Percentiles rank a stretch among this genome's conserved stretches.
Evolutionary conservation across 495 filamentous ascomycete genomes (phyloP).

Genomic region (Annulohypoxylon nitens): DNA sequence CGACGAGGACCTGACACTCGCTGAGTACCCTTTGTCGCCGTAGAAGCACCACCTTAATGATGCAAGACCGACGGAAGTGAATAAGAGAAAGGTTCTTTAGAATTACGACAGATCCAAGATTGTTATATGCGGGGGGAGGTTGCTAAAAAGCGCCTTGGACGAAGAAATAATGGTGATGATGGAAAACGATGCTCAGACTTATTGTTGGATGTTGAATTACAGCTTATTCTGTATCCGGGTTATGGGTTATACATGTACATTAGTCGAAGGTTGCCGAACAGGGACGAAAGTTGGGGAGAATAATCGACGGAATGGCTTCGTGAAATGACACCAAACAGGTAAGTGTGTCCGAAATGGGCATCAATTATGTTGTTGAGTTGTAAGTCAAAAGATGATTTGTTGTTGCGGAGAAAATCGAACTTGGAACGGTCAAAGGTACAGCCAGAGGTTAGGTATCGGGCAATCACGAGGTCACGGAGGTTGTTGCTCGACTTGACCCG

Average conservation of each 20-base stretch:
- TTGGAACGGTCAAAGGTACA: conserved; percentile 32
- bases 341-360: conserved; percentile 32
- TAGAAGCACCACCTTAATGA: conserved; percentile 20
- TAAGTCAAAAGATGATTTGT: conserved; percentile 50
- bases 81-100: not conserved
- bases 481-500: conserved; percentile 37
- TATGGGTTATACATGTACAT: conserved; percentile 3
- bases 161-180: not conserved
- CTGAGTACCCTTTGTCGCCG: conserved; percentile 21
- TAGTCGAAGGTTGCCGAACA: conserved; percentile 12
- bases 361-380: conserved; percentile 34
- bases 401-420: conserved; percentile 42
- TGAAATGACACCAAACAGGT: not conserved
- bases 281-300: not conserved
- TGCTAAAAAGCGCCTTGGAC: conserved; percentile 3
- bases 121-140: not conserved
- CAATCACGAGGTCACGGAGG: conserved; percentile 47
- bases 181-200: conserved; percentile 25
- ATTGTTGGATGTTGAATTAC: conserved; percentile 4
- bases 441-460: conserved; percentile 16
- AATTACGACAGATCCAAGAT: conserved; percentile 1
- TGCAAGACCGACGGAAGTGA: conserved; percentile 20
- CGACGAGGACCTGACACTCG: conserved; percentile 20
- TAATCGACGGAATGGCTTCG: conserved; percentile 8
- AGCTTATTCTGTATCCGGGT: conserved; percentile 21